Evolutionary conservation across 768 basidiomycete genomes (phyloP).

Genomic region (Suillus subluteus): DNA sequence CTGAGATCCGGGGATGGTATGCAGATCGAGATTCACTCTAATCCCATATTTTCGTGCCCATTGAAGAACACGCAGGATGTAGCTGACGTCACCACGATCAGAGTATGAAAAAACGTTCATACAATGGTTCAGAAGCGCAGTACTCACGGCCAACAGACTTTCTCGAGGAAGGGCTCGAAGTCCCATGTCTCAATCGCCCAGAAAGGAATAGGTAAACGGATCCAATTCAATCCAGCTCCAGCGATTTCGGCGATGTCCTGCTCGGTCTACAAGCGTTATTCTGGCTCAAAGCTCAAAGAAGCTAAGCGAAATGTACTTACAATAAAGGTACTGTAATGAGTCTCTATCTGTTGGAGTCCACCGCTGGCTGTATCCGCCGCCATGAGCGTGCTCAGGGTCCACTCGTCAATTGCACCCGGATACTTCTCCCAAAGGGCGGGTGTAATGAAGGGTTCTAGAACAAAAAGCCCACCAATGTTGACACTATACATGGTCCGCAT

Average conservation of each 20-base stretch:
- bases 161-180: slow-evolving; percentile 76
- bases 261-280: slow-evolving; percentile 63
- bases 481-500: slow-evolving; percentile 40
- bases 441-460: slow-evolving; percentile 78
- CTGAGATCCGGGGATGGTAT: slow-evolving; percentile 79
- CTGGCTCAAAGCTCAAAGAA: background rate
- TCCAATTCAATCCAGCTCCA: slow-evolving; percentile 83
- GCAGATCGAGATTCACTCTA: slow-evolving; percentile 81
- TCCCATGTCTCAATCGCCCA: slow-evolving; percentile 84
- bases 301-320: slow-evolving; percentile 44
- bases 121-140: slow-evolving; percentile 3
- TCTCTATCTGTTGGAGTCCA: slow-evolving; percentile 63
- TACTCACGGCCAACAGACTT: slow-evolving; percentile 73
- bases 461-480: slow-evolving; percentile 77
- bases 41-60: slow-evolving; percentile 93
- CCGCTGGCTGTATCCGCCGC: slow-evolving; percentile 63
- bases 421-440: slow-evolving; percentile 68
- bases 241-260: slow-evolving; percentile 90
- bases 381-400: slow-evolving; percentile 68
- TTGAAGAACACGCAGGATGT: slow-evolving; percentile 71
- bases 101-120: background rate
- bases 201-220: slow-evolving; percentile 80
- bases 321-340: slow-evolving; percentile 84
- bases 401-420: slow-evolving; percentile 61
- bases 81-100: slow-evolving; percentile 40